phyloP scores from a whole-genome alignment of 106 monocot species.

The Agapanthus africanus region DNA sequence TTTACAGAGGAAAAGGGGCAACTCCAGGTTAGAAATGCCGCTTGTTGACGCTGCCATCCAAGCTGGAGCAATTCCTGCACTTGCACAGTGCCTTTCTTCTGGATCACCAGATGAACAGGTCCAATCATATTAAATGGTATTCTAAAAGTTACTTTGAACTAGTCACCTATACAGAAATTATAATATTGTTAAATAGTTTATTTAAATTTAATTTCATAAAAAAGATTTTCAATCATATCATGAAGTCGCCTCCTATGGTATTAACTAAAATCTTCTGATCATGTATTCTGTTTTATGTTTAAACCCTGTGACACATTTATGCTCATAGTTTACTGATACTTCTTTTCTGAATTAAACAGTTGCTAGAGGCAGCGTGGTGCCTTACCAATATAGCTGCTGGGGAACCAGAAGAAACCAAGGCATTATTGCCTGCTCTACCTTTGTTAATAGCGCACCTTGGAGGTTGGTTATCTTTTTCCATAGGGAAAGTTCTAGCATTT shows the following conservation, averaged over 20 bases:
- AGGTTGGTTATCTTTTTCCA: slow-evolving; percentile 47
- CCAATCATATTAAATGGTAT: not conserved
- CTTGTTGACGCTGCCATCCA: slow-evolving; percentile 71
- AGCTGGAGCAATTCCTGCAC: slow-evolving; percentile 68
- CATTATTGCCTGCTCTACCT: slow-evolving; percentile 78
- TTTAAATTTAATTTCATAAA: too few species aligned
- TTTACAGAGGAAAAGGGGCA: slow-evolving; percentile 63
- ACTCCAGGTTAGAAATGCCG: slow-evolving; percentile 78
- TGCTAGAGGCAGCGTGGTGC: slow-evolving; percentile 99
- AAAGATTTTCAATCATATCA: too few species aligned
- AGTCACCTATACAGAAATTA: too few species aligned
- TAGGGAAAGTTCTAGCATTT: too few species aligned
- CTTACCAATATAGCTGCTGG: slow-evolving; percentile 96
- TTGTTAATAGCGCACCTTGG: slow-evolving; percentile 96
- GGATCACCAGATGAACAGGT: slow-evolving; percentile 96
- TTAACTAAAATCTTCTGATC: not conserved
- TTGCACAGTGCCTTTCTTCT: slow-evolving; percentile 81
- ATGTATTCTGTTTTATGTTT: not conserved
- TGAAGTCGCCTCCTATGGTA: too few species aligned
- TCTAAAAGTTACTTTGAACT: too few species aligned
- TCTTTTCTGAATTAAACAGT: too few species aligned
- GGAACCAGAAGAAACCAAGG: slow-evolving; percentile 80
- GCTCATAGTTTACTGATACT: too few species aligned
- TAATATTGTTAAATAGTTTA: too few species aligned
- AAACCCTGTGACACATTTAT: too few species aligned